These are phyloP conservation scores for Colletotrichum sp. DNA, from an alignment of 2,329 filamentous ascomycete species.

Conservation along the genomic window DNA sequence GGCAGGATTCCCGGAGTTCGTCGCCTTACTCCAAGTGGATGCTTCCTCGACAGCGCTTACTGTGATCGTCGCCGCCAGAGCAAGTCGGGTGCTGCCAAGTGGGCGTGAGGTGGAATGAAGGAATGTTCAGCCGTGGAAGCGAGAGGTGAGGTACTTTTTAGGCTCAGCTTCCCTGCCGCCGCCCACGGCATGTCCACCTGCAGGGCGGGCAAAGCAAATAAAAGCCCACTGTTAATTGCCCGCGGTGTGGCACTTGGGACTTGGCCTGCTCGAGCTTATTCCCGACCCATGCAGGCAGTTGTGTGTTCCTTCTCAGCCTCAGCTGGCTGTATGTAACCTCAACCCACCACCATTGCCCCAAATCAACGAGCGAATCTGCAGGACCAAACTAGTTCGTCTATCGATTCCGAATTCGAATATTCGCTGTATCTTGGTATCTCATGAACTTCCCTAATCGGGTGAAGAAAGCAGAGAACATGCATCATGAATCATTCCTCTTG, in stretches of 20 bases:
- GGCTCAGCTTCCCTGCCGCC: not conserved
- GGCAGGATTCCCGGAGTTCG: not conserved
- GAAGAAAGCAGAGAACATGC: not conserved
- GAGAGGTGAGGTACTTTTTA: not conserved
- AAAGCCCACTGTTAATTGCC: not conserved
- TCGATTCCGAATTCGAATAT: not conserved
- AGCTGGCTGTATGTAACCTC: not conserved
- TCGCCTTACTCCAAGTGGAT: not conserved
- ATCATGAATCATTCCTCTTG: not conserved
- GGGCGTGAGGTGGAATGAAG: not conserved
- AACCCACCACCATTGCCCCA: not conserved
- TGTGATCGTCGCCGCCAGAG: not conserved
- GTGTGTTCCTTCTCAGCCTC: not conserved
- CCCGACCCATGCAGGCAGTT: not conserved
- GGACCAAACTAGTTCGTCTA: not conserved
- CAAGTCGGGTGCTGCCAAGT: not conserved
- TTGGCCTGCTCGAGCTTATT: not conserved
- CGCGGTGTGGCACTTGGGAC: not conserved
- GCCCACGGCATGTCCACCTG: not conserved
- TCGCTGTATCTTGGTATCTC: not conserved
- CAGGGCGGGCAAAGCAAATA: not conserved
- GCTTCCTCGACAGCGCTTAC: not conserved
- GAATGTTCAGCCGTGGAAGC: not conserved
- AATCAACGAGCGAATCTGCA: not conserved
- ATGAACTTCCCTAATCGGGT: not conserved